A percentile compares a stretch with the other conserved stretches of the same genome.
phyloP scores from a whole-genome alignment of 345 rosid genomes.

The Populus simonii region DNA sequence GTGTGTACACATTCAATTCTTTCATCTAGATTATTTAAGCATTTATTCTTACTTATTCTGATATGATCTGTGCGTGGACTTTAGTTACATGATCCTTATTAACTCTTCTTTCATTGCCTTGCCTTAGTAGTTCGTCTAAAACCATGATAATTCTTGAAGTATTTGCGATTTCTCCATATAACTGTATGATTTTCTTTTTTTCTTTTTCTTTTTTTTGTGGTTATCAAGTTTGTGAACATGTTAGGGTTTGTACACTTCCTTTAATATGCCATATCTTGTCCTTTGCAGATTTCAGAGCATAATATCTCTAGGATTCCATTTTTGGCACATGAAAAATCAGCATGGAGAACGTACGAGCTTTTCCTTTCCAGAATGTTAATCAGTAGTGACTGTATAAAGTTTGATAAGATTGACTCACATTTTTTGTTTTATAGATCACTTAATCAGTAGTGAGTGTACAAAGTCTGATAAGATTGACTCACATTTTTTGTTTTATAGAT shows the following conservation, averaged over 20 bases:
- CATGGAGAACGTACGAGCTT: constrained; percentile 73
- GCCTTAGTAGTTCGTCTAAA: not conserved
- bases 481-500: constrained; percentile 41
- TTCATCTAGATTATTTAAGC: not conserved
- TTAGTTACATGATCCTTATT: no score
- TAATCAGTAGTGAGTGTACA: not conserved
- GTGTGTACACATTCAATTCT: not conserved
- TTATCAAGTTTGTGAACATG: not conserved
- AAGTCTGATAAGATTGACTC: not conserved
- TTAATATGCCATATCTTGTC: no score
- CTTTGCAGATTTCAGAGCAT: constrained; percentile 26
- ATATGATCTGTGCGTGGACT: no score
- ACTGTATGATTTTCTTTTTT: no score
- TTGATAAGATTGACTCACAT: not conserved
- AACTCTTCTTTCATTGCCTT: no score
- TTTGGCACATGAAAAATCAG: constrained; percentile 66
- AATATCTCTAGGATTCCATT: constrained; percentile 58
- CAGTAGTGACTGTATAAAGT: not conserved
- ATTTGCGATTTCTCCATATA: not conserved
- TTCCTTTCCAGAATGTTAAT: not conserved
- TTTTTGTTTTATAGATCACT: constrained; percentile 55
- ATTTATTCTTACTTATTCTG: not conserved
- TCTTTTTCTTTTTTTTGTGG: no score
- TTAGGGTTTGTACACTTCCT: not conserved
- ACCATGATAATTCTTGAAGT: not conserved